Evolutionary conservation across 768 basidiomycete genomes (phyloP).

Genomic region (Leucocoprinus leucothites): DNA sequence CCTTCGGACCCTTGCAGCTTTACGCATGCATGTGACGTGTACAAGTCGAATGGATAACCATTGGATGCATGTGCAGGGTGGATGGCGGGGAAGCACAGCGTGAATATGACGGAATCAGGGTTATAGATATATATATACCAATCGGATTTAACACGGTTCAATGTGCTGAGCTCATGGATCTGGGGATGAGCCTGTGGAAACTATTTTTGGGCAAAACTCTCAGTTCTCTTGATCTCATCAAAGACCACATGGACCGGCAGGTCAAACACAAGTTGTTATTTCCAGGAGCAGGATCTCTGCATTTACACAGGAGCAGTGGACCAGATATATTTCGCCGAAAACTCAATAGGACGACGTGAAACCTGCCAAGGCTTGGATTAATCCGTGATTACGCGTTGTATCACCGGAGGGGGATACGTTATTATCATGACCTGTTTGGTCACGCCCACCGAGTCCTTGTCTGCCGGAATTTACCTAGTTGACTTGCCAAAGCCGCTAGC

Average conservation of each 20-base stretch:
- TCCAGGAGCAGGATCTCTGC: not conserved
- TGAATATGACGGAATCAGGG: constrained; percentile 9
- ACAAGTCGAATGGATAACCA: no score
- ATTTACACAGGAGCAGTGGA: no score
- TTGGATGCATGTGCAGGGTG: constrained; percentile 3
- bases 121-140: constrained; percentile 1
- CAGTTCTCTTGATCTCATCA: no score
- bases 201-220: no score
- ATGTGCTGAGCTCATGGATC: not conserved
- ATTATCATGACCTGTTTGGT: constrained; percentile 30
- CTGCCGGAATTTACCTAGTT: constrained; percentile 35
- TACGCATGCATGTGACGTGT: constrained; percentile 1
- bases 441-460: constrained; percentile 30
- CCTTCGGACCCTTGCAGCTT: not conserved
- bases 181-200: not conserved
- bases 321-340: constrained; percentile 17
- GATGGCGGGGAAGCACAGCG: constrained; percentile 4
- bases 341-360: constrained; percentile 17
- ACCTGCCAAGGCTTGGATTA: constrained; percentile 22
- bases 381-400: constrained; percentile 26
- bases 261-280: not conserved
- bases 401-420: constrained; percentile 29
- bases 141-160: constrained; percentile 23
- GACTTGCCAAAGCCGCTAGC: constrained; percentile 28
- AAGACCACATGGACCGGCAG: not conserved